These are phyloP conservation scores for Cordyceps militaris DNA, from an alignment of 2,329 filamentous ascomycete species.

Conservation along the genomic window DNA sequence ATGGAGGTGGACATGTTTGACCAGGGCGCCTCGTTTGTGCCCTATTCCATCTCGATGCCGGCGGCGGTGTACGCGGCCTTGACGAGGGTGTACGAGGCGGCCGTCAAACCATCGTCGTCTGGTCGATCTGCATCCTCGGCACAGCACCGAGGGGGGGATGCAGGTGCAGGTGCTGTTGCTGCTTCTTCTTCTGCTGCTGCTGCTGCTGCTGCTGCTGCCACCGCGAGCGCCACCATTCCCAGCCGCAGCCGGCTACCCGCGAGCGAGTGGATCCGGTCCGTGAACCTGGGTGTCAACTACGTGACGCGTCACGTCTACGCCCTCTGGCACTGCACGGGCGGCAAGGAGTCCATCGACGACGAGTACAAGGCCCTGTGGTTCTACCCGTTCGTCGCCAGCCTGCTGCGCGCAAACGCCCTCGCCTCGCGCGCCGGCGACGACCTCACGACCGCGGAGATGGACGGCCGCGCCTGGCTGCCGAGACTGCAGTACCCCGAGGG, in stretches of 20 bases:
- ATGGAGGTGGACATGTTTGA: constrained; percentile 21
- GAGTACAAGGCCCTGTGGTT: constrained; percentile 19
- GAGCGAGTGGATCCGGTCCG: constrained; percentile 25
- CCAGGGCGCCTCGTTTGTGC: constrained; percentile 21
- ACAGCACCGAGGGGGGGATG: too few relatives aligned
- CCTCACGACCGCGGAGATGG: not conserved
- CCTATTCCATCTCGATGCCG: constrained; percentile 27
- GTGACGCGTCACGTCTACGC: constrained; percentile 18
- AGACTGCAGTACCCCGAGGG: not conserved
- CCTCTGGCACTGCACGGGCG: constrained; percentile 21
- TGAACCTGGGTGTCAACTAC: constrained; percentile 26
- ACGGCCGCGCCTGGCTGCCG: constrained; percentile 10
- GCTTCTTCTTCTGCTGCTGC: too few relatives aligned
- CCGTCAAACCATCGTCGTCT: constrained; percentile 16
- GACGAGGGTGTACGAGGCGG: constrained; percentile 25
- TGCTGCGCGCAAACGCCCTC: constrained; percentile 11
- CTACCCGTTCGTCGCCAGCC: constrained; percentile 12
- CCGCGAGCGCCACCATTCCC: not conserved
- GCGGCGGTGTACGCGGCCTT: constrained; percentile 23
- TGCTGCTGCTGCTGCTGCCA: not conserved
- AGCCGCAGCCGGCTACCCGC: constrained; percentile 8
- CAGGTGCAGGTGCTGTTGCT: too few relatives aligned
- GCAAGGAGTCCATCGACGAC: constrained; percentile 18
- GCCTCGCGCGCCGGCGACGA: constrained; percentile 8
- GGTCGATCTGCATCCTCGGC: not conserved